A percentile compares a stretch with the other conserved stretches of the same genome.
phyloP scores from a whole-genome alignment of 305 asterid species.

The Salvia sclarea region DNA sequence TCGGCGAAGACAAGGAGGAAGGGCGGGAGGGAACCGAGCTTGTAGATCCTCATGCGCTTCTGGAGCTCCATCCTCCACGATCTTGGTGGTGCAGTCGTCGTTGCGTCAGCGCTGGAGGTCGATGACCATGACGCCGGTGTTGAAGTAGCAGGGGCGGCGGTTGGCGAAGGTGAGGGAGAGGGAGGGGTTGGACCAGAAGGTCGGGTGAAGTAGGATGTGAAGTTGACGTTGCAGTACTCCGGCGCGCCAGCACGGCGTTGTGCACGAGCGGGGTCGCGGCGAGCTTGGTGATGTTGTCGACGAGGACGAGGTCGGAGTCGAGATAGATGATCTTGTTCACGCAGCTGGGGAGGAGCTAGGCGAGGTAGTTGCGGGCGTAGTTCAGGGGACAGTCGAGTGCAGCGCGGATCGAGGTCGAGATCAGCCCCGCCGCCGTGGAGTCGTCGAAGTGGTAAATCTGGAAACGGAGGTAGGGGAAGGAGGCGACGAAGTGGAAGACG shows the following conservation, averaged over 20 bases:
- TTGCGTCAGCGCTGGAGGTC: too few species aligned
- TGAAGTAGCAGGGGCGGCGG: constrained; percentile 66
- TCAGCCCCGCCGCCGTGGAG: constrained; percentile 70
- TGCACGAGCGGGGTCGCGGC: too few species aligned
- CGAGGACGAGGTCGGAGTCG: constrained; percentile 81
- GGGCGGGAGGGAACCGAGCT: too few species aligned
- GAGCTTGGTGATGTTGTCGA: constrained; percentile 73
- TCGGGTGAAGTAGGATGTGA: constrained; percentile 67
- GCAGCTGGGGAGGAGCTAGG: constrained; percentile 69
- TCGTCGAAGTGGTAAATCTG: constrained; percentile 74
- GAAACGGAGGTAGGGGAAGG: constrained; percentile 75
- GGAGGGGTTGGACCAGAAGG: constrained; percentile 61
- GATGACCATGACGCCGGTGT: constrained; percentile 87
- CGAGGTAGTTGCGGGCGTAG: constrained; percentile 77
- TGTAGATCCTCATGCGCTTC: too few species aligned
- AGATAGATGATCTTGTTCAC: constrained; percentile 70
- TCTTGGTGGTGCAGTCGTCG: too few species aligned
- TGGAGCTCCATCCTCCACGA: too few species aligned
- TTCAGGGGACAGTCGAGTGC: constrained; percentile 83
- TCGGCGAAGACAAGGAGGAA: too few species aligned
- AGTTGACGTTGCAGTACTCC: constrained; percentile 80
- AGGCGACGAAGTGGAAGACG: constrained; percentile 81
- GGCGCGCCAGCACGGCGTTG: constrained; percentile 80
- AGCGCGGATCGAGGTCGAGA: constrained; percentile 76
- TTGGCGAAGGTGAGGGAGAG: constrained; percentile 52